phyloP scores from a whole-genome alignment of 2,329 filamentous ascomycete genomes.

The Penicillium psychrosexuale region DNA sequence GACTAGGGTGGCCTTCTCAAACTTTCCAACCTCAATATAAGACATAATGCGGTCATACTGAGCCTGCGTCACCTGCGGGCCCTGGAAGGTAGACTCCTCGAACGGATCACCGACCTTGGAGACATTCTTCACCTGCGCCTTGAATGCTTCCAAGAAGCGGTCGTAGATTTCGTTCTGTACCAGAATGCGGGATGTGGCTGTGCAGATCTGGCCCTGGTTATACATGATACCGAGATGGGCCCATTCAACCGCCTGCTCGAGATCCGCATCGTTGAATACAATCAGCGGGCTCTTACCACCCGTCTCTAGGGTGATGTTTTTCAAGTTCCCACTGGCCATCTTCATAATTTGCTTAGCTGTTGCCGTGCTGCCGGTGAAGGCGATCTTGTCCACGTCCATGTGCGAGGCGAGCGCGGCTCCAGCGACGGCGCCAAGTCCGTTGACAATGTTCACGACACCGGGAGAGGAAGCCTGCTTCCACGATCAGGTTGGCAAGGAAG shows the following conservation, averaged over 20 bases:
- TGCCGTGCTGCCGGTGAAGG: slow-evolving; percentile 35
- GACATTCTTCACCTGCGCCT: slow-evolving; percentile 25
- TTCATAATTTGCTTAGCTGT: slow-evolving; percentile 38
- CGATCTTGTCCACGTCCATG: slow-evolving; percentile 35
- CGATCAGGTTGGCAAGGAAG: slow-evolving; percentile 33
- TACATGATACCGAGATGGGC: slow-evolving; percentile 55
- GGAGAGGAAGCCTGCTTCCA: slow-evolving; percentile 37
- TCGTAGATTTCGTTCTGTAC: slow-evolving; percentile 27
- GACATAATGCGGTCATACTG: slow-evolving; percentile 28
- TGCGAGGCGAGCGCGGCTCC: slow-evolving; percentile 33
- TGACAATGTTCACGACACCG: slow-evolving; percentile 36
- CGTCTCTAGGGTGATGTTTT: slow-evolving; percentile 42
- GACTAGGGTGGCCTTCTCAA: slow-evolving; percentile 33
- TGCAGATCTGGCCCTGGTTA: slow-evolving; percentile 38
- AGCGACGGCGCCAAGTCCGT: slow-evolving; percentile 32
- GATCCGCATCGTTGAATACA: slow-evolving; percentile 63
- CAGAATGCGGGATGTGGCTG: slow-evolving; percentile 32
- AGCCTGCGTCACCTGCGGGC: slow-evolving; percentile 26
- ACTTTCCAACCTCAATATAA: slow-evolving; percentile 33
- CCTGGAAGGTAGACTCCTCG: slow-evolving; percentile 29
- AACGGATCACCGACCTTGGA: slow-evolving; percentile 38
- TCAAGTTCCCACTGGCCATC: slow-evolving; percentile 35
- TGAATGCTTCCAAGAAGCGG: slow-evolving; percentile 22
- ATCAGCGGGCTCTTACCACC: slow-evolving; percentile 65
- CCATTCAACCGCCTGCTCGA: slow-evolving; percentile 69